Evolutionary conservation across 2,329 filamentous ascomycete genomes (phyloP).

Genomic region (Aspergillus niger): DNA sequence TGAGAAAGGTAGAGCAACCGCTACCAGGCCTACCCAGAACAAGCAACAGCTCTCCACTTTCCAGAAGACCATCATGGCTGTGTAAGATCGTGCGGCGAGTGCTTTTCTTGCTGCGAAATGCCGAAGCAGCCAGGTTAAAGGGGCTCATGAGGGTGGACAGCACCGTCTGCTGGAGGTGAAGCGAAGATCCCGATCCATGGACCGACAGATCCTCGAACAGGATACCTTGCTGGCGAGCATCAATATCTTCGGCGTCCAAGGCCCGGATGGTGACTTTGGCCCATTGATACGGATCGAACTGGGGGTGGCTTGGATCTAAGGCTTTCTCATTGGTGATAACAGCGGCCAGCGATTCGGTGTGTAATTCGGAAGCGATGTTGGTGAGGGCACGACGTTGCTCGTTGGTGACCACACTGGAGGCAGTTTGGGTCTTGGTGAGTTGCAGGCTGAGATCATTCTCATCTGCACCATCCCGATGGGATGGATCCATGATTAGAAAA

Average conservation of each 20-base stretch:
- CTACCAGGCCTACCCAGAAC: slow-evolving; percentile 6
- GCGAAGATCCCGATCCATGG: background rate
- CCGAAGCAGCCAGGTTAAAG: background rate
- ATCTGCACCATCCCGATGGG: background rate
- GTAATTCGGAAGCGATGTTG: background rate
- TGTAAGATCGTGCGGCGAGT: slow-evolving; percentile 1
- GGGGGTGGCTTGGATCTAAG: background rate
- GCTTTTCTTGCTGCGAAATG: background rate
- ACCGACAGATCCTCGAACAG: background rate
- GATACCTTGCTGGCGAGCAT: background rate
- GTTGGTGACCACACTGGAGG: background rate
- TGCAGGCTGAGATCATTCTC: slow-evolving; percentile 1
- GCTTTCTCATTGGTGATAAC: background rate
- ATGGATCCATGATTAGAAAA: background rate
- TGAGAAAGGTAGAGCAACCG: slow-evolving; percentile 5
- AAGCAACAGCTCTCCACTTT: slow-evolving; percentile 1
- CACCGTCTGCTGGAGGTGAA: background rate
- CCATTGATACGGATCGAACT: slow-evolving; percentile 1
- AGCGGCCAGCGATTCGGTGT: background rate
- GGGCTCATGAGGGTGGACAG: background rate
- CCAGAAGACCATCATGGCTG: slow-evolving; percentile 1
- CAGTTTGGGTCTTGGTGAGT: background rate
- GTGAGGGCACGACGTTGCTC: background rate
- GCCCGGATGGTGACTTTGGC: background rate
- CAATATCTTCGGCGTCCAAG: background rate